These are phyloP conservation scores for Puccinia coronata DNA, from an alignment of 1,284 basidiomycete species.

Conservation along the genomic window DNA sequence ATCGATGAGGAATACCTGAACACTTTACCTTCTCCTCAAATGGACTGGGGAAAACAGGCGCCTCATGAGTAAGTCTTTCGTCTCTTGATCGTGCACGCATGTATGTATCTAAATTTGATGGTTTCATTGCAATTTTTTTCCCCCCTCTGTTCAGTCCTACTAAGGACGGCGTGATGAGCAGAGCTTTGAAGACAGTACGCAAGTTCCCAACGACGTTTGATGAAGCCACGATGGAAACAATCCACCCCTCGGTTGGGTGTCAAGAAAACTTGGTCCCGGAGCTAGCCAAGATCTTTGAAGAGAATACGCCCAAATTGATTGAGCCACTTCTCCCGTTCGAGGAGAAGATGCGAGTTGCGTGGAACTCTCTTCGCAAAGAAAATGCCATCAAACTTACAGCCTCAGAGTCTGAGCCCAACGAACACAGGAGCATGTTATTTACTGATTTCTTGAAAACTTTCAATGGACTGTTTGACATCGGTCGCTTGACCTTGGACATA, in stretches of 20 bases:
- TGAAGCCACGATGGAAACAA: slow-evolving; percentile 33
- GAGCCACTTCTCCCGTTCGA: slow-evolving; percentile 39
- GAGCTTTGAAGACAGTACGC: slow-evolving; percentile 28
- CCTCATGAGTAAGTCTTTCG: slow-evolving; percentile 36
- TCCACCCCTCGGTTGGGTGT: slow-evolving; percentile 40
- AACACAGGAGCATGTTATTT: slow-evolving; percentile 3
- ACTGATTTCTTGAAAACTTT: slow-evolving; percentile 17
- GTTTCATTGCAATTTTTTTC: neutral
- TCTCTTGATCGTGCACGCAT: neutral
- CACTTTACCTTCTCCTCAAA: slow-evolving; percentile 17
- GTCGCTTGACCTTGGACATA: slow-evolving; percentile 4
- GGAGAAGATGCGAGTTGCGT: slow-evolving; percentile 19
- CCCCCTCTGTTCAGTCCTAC: slow-evolving; percentile 17
- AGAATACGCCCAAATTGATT: neutral
- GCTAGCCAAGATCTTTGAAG: slow-evolving; percentile 25
- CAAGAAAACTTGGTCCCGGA: slow-evolving; percentile 20
- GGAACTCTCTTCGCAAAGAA: slow-evolving; percentile 15
- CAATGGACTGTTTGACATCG: neutral
- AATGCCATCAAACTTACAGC: neutral
- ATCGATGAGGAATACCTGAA: slow-evolving; percentile 38
- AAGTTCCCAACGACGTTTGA: slow-evolving; percentile 19
- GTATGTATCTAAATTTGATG: neutral
- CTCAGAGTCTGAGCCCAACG: neutral
- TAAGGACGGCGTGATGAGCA: slow-evolving; percentile 23
- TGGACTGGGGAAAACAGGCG: slow-evolving; percentile 31